Evolutionary conservation across 208 protist genomes (phyloP).

Genomic region (Phytomonas sp.): DNA sequence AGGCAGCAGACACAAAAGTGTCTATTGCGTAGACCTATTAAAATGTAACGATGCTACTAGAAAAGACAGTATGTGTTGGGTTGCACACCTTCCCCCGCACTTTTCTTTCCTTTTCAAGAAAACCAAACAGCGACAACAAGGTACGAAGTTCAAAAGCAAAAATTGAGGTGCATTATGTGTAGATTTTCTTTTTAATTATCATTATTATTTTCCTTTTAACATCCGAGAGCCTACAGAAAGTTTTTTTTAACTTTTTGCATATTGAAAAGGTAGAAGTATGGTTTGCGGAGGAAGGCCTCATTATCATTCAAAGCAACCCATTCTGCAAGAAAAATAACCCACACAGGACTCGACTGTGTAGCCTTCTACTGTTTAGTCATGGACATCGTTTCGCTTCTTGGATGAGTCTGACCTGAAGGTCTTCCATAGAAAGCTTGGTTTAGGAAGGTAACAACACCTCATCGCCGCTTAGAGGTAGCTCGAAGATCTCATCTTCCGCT

Average conservation of each 20-base stretch:
- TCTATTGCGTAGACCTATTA: not conserved
- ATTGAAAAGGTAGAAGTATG: not conserved
- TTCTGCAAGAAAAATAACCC: not conserved
- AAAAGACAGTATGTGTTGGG: not conserved
- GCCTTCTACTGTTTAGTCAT: not conserved
- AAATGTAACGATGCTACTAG: not conserved
- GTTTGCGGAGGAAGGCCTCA: not conserved
- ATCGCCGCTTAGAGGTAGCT: not conserved
- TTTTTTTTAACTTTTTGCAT: not conserved
- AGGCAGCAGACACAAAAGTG: not conserved
- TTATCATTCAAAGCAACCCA: not conserved
- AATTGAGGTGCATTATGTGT: not conserved
- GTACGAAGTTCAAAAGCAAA: not conserved
- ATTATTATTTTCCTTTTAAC: not conserved
- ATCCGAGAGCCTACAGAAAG: not conserved
- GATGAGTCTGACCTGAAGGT: no score
- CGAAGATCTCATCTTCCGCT: not conserved
- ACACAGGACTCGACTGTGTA: not conserved
- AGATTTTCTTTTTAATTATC: not conserved
- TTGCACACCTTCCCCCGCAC: not conserved
- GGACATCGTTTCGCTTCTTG: not conserved
- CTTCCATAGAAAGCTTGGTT: not conserved
- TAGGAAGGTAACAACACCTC: not conserved
- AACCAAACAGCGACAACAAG: not conserved
- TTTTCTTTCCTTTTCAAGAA: not conserved